These are phyloP conservation scores for Petasospora fabianii DNA, from an alignment of 1,139 yeast species.

Conservation along the genomic window DNA sequence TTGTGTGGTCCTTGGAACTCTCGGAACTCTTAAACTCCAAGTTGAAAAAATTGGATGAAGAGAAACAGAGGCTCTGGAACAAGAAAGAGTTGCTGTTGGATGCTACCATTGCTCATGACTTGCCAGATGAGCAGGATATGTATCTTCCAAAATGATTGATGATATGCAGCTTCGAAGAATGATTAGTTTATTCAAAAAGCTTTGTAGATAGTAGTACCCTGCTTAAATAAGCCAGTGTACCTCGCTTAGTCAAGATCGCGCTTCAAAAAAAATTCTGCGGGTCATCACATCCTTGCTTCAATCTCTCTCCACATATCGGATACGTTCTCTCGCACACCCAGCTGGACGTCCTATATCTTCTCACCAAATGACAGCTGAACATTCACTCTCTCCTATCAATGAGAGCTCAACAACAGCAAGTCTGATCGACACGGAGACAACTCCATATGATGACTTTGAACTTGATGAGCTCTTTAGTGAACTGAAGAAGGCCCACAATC, in stretches of 20 bases:
- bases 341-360: neutral
- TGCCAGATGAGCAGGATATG: constrained; percentile 11
- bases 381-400: constrained; percentile 17
- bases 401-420: constrained; percentile 13
- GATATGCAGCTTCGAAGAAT: neutral
- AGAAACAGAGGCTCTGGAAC: constrained; percentile 47
- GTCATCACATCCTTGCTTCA: neutral
- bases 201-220: no score
- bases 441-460: constrained; percentile 16
- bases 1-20: constrained; percentile 47
- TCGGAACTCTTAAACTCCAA: constrained; percentile 43
- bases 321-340: neutral
- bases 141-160: constrained; percentile 5
- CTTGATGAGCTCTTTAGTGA: constrained; percentile 37
- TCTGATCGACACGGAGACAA: constrained; percentile 9
- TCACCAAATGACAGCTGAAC: neutral
- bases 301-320: no score
- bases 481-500: constrained; percentile 29
- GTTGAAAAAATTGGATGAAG: constrained; percentile 35
- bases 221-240: neutral
- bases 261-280: constrained; percentile 2
- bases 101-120: constrained; percentile 26
- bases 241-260: neutral
- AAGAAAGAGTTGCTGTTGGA: constrained; percentile 58
- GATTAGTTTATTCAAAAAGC: no score